These are phyloP conservation scores for Saccharomycodes ludwigii DNA, from an alignment of 805 yeast species.

Conservation along the genomic window DNA sequence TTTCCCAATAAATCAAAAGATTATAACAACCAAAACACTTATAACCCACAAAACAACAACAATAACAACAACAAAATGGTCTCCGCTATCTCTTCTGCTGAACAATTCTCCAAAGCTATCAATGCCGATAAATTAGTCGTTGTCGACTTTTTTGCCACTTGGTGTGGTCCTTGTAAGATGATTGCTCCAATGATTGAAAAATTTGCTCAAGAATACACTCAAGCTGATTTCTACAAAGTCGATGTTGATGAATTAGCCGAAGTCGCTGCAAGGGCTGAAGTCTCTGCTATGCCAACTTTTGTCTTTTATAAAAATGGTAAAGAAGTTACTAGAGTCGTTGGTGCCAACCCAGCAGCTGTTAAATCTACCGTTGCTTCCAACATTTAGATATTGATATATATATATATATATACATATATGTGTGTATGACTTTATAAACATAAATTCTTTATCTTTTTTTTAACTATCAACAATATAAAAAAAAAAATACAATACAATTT, in stretches of 20 bases:
- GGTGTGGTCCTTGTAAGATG: constrained; percentile 99
- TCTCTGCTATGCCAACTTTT: constrained; percentile 55
- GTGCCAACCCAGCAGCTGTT: constrained; percentile 81
- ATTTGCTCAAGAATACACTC: constrained; percentile 49
- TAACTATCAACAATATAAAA: too few species aligned
- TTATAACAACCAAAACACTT: too few species aligned
- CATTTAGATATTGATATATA: constrained; percentile 24
- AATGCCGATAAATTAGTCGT: constrained; percentile 62
- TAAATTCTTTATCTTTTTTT: too few species aligned
- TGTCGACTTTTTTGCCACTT: constrained; percentile 91
- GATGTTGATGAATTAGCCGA: constrained; percentile 80
- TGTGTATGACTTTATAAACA: too few species aligned
- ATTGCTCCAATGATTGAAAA: constrained; percentile 88
- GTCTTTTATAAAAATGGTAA: constrained; percentile 75
- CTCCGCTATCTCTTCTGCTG: constrained; percentile 31
- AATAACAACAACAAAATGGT: constrained; percentile 33
- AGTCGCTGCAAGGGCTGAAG: constrained; percentile 54
- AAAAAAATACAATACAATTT: too few species aligned
- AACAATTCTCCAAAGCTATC: constrained; percentile 60
- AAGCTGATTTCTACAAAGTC: constrained; percentile 72
- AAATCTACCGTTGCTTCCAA: constrained; percentile 50
- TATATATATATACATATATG: neutral
- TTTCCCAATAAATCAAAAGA: too few species aligned
- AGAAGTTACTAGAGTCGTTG: constrained; percentile 67
- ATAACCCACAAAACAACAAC: neutral